Conservation (phyloP, 192 early-diverging fungal genomes). For the Linnemannia schmuckeri region DNA sequence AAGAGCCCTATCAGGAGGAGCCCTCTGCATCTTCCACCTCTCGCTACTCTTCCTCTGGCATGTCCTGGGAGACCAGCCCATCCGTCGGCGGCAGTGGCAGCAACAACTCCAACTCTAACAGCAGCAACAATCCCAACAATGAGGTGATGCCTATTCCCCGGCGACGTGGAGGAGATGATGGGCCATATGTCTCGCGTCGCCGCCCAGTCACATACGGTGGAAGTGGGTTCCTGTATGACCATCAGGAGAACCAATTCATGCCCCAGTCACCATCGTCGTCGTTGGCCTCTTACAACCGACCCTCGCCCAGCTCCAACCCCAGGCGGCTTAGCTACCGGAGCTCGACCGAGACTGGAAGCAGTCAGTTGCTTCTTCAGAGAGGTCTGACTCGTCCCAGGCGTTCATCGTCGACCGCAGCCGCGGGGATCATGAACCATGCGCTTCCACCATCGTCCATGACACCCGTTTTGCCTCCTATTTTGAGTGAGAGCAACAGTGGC, state of each 20-base stretch:
- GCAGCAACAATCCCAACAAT: neutral
- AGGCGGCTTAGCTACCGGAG: constrained; percentile 41
- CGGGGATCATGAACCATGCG: constrained; percentile 15
- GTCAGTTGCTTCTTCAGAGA: constrained; percentile 29
- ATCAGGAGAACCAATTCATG: constrained; percentile 48
- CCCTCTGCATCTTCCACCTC: constrained; percentile 17
- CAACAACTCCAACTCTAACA: neutral
- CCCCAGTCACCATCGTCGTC: constrained; percentile 45
- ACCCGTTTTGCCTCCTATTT: constrained; percentile 40
- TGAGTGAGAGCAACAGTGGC: constrained; percentile 12
- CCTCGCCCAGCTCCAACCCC: constrained; percentile 2
- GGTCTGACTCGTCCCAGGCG: constrained; percentile 42
- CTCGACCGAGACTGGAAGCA: constrained; percentile 35
- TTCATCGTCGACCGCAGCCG: constrained; percentile 41
- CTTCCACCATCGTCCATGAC: constrained; percentile 9
- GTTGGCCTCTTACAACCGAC: constrained; percentile 12
- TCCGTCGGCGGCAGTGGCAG: constrained; percentile 2
- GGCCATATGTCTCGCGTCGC: constrained; percentile 34
- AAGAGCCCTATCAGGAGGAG: constrained; percentile 40
- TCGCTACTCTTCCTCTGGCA: constrained; percentile 24
- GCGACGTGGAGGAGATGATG: constrained; percentile 38
- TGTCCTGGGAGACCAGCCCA: constrained; percentile 47
- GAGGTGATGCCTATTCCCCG: constrained; percentile 39
- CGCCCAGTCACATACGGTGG: constrained; percentile 52
- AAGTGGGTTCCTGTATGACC: constrained; percentile 48